These are phyloP conservation scores for Bassia scoparia DNA, from an alignment of 148 eudicot species.

Conservation along the genomic window DNA sequence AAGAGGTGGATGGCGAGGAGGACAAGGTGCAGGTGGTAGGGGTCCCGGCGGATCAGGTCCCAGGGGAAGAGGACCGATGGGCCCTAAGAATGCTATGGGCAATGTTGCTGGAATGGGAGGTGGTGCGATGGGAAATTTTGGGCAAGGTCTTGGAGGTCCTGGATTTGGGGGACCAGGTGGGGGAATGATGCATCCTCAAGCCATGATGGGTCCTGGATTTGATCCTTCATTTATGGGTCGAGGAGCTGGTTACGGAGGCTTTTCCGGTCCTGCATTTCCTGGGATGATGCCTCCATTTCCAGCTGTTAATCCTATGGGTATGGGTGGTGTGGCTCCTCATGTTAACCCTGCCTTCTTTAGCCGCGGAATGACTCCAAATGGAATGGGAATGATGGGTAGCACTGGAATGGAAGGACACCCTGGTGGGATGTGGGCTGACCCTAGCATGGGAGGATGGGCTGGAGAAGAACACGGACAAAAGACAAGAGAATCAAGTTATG, in stretches of 20 bases:
- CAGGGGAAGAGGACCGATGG: constrained; percentile 77
- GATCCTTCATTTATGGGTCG: constrained; percentile 87
- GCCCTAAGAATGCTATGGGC: constrained; percentile 48
- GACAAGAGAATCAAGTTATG: constrained; percentile 78
- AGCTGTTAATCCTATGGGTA: constrained; percentile 70
- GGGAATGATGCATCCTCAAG: constrained; percentile 76
- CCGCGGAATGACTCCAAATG: constrained; percentile 70
- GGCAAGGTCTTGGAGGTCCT: constrained; percentile 70
- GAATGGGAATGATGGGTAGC: constrained; percentile 78
- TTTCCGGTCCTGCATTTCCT: constrained; percentile 64
- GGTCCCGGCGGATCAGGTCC: constrained; percentile 66
- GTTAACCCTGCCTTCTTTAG: constrained; percentile 88
- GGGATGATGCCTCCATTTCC: constrained; percentile 85
- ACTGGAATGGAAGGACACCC: constrained; percentile 70
- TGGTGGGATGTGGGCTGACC: constrained; percentile 74
- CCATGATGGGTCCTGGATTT: constrained; percentile 85
- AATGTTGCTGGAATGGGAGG: constrained; percentile 44
- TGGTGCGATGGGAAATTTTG: constrained; percentile 52
- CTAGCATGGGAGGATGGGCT: constrained; percentile 71
- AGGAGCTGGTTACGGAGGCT: constrained; percentile 77
- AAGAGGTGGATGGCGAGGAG: constrained; percentile 78
- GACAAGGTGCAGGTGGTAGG: constrained; percentile 49
- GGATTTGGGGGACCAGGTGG: constrained; percentile 69
- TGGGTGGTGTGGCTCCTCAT: constrained; percentile 91
- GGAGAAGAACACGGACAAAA: constrained; percentile 70